Conservation (phyloP, 106 monocot genomes). For the Phalaenopsis aphrodite region DNA sequence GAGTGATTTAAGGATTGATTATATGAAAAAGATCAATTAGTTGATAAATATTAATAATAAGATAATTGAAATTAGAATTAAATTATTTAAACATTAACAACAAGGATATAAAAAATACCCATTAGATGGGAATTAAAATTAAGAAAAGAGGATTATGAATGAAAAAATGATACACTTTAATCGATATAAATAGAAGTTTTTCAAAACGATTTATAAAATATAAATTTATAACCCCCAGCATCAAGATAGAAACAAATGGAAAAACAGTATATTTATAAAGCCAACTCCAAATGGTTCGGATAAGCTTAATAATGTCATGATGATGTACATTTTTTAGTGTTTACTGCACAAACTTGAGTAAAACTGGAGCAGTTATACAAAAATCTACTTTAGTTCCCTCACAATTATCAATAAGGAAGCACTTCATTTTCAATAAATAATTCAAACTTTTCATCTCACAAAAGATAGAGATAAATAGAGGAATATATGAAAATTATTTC, state of each 20-base stretch:
- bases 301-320: not conserved
- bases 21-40: too few species aligned
- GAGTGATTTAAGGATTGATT: too few species aligned
- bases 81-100: too few species aligned
- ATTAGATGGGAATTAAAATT: not conserved
- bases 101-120: not conserved
- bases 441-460: not conserved
- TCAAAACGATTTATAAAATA: not conserved
- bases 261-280: not conserved
- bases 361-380: not conserved
- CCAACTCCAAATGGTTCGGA: not conserved
- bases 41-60: too few species aligned
- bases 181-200: not conserved
- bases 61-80: too few species aligned
- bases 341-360: not conserved
- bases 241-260: not conserved
- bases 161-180: not conserved
- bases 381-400: not conserved
- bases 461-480: not conserved
- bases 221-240: not conserved
- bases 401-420: not conserved
- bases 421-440: not conserved
- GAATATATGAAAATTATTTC: not conserved
- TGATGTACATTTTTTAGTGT: not conserved
- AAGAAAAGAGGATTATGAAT: not conserved